phyloP scores from a whole-genome alignment of 768 basidiomycete genomes.

The Psilocybe subaeruginosa region DNA sequence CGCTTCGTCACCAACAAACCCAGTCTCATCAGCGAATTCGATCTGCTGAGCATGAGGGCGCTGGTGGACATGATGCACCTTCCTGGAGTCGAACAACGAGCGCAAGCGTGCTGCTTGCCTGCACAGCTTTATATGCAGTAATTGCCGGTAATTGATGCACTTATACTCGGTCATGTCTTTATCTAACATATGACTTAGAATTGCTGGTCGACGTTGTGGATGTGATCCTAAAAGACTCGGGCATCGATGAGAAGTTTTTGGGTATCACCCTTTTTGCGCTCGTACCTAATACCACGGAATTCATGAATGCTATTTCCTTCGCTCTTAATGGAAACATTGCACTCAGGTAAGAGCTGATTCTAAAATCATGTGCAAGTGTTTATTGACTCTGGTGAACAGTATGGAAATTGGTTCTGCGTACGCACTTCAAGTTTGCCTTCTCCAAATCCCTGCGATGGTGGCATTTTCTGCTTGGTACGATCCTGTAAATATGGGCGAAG shows the following conservation, averaged over 20 bases:
- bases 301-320: slow-evolving; percentile 99
- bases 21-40: slow-evolving; percentile 50
- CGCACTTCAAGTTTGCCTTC: slow-evolving; percentile 94
- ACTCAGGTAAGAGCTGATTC: slow-evolving; percentile 64
- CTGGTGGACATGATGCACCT: slow-evolving; percentile 89
- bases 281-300: slow-evolving; percentile 98
- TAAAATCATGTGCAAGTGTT: not conserved
- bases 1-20: slow-evolving; percentile 80
- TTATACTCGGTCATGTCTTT: not conserved
- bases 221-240: slow-evolving; percentile 85
- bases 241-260: slow-evolving; percentile 96
- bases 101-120: slow-evolving; percentile 85
- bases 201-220: slow-evolving; percentile 95
- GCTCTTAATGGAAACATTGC: slow-evolving; percentile 97
- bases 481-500: slow-evolving; percentile 82
- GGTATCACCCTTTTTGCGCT: slow-evolving; percentile 96
- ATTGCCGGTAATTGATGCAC: slow-evolving; percentile 79
- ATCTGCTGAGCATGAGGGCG: slow-evolving; percentile 47
- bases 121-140: slow-evolving; percentile 91
- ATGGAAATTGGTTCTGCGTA: slow-evolving; percentile 99
- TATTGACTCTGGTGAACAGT: slow-evolving; percentile 41
- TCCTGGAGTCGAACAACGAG: slow-evolving; percentile 93
- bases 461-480: slow-evolving; percentile 97
- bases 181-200: slow-evolving; percentile 50
- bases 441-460: slow-evolving; percentile 99